phyloP scores from a whole-genome alignment of 495 filamentous ascomycete genomes.

The Hypoxylon fuscum region DNA sequence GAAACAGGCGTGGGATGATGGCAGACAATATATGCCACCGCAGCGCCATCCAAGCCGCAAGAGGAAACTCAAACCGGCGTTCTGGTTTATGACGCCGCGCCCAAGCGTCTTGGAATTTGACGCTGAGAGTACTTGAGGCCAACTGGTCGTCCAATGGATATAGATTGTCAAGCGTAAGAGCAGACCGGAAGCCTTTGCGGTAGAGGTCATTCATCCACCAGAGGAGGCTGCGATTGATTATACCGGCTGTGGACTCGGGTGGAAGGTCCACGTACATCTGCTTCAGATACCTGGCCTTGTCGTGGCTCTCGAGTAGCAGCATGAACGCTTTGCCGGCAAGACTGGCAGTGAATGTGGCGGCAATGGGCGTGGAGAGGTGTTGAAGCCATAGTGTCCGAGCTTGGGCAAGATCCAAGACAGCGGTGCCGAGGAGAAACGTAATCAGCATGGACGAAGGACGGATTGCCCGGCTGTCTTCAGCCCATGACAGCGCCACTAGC shows the following conservation, averaged over 20 bases:
- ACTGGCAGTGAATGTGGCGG: no score
- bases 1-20: no score
- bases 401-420: neutral
- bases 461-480: neutral
- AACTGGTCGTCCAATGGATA: neutral
- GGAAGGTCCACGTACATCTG: no score
- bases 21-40: no score
- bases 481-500: neutral
- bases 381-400: neutral
- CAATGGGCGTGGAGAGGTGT: no score
- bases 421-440: neutral
- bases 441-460: neutral
- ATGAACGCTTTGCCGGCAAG: neutral
- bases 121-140: neutral
- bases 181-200: neutral
- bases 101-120: no score
- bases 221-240: neutral
- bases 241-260: neutral
- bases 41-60: no score
- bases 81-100: no score
- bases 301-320: neutral
- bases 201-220: neutral
- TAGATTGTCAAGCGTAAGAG: neutral
- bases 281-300: no score
- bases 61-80: no score